A percentile compares a stretch with the other conserved stretches of the same genome.
These are phyloP conservation scores for Phaeophleospora eucalypticola DNA, from an alignment of 2,329 filamentous ascomycete genomes.

Conservation along the genomic window DNA sequence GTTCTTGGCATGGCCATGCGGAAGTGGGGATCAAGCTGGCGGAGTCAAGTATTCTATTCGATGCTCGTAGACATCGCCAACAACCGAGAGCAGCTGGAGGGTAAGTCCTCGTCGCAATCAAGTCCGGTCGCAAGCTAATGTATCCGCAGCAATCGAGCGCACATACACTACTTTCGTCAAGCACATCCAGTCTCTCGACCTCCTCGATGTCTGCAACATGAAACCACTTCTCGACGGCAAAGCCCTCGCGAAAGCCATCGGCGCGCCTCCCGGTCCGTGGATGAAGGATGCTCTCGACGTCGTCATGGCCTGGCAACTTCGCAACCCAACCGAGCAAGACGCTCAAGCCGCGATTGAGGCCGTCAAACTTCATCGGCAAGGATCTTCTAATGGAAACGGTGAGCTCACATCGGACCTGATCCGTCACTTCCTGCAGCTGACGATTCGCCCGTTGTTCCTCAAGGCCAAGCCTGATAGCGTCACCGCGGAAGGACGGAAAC, in stretches of 20 bases:
- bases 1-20: slow-evolving; percentile 70
- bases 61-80: slow-evolving; percentile 59
- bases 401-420: slow-evolving; percentile 49
- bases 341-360: slow-evolving; percentile 44
- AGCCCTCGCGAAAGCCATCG: slow-evolving; percentile 63
- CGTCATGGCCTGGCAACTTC: slow-evolving; percentile 82
- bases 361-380: slow-evolving; percentile 33
- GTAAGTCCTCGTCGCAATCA: slow-evolving; percentile 36
- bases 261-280: slow-evolving; percentile 73
- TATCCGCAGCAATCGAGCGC: slow-evolving; percentile 40
- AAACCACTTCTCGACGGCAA: slow-evolving; percentile 66
- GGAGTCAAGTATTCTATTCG: slow-evolving; percentile 64
- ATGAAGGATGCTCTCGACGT: slow-evolving; percentile 74
- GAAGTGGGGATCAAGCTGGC: slow-evolving; percentile 69
- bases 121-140: slow-evolving; percentile 14
- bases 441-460: slow-evolving; percentile 65
- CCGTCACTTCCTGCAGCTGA: slow-evolving; percentile 56
- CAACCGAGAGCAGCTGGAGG: slow-evolving; percentile 36
- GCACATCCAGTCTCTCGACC: slow-evolving; percentile 47
- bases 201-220: slow-evolving; percentile 49
- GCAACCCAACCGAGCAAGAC: slow-evolving; percentile 66
- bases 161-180: slow-evolving; percentile 53
- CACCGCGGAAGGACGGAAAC: slow-evolving; percentile 56
- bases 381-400: slow-evolving; percentile 34
- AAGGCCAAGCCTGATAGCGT: slow-evolving; percentile 51